These are phyloP conservation scores for Tylopilus subfusipes DNA, from an alignment of 768 basidiomycete species.

Conservation along the genomic window DNA sequence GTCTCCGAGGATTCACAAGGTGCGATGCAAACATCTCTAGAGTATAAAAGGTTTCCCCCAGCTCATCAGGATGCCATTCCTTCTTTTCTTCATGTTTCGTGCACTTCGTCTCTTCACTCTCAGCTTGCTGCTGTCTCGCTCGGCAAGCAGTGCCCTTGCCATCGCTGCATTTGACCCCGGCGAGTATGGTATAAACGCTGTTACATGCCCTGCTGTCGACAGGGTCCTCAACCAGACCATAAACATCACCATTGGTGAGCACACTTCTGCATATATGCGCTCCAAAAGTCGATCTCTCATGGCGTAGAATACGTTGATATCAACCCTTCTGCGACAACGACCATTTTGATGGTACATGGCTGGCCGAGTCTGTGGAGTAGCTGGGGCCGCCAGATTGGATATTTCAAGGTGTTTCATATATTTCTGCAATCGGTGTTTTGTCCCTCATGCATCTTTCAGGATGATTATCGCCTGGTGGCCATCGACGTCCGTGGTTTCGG, in stretches of 20 bases:
- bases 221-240: constrained; percentile 32
- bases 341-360: constrained; percentile 70
- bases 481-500: constrained; percentile 72
- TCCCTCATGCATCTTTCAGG: constrained; percentile 29
- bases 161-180: constrained; percentile 35
- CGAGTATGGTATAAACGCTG: constrained; percentile 33
- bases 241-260: constrained; percentile 47
- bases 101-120: neutral
- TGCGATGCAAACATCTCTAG: neutral
- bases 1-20: neutral
- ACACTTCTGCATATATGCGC: constrained; percentile 8
- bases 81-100: neutral
- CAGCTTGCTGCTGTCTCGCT: neutral
- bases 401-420: constrained; percentile 48
- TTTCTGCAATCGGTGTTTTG: too few species aligned
- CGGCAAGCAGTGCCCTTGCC: neutral
- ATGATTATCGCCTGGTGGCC: constrained; percentile 58
- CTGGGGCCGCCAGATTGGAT: constrained; percentile 69
- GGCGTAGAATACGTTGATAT: constrained; percentile 54
- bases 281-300: neutral
- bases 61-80: neutral
- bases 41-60: neutral
- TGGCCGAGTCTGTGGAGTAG: constrained; percentile 78
- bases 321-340: constrained; percentile 48
- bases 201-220: constrained; percentile 41